Percentiles rank a stretch among this genome's conserved stretches.
Evolutionary conservation across 139 green algal species (phyloP).

Genomic region (Closterium sp.): DNA sequence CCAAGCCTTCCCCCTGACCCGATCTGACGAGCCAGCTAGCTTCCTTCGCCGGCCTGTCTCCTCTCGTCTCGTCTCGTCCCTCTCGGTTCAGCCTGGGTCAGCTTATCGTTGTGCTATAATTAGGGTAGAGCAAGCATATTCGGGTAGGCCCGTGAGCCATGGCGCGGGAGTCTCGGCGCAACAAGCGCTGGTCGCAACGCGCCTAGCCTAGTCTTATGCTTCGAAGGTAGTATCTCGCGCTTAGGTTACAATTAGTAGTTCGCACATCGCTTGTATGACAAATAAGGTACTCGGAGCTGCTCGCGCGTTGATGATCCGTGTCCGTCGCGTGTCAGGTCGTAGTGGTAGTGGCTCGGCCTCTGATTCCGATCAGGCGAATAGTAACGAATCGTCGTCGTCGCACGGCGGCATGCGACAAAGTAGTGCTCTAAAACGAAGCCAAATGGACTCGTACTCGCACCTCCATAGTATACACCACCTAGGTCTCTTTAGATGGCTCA

Average conservation of each 20-base stretch:
- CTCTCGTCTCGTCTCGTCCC: not conserved
- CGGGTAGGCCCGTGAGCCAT: not conserved
- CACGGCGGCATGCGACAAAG: not conserved
- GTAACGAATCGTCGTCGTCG: not conserved
- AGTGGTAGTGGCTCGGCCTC: not conserved
- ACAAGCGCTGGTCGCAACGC: not conserved
- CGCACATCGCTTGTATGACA: not conserved
- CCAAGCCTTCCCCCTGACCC: not conserved
- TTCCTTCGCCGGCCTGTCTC: not conserved
- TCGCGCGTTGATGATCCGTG: not conserved
- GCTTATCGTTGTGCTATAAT: not conserved
- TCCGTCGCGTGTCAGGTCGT: not conserved
- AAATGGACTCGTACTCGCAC: not conserved
- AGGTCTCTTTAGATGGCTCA: not conserved
- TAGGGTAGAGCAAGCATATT: not conserved
- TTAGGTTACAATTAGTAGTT: not conserved
- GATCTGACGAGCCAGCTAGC: not conserved
- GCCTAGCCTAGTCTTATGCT: not conserved
- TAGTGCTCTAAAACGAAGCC: not conserved
- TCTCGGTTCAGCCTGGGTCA: not conserved
- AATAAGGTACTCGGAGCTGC: not conserved
- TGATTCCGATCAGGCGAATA: not conserved
- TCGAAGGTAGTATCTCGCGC: no score
- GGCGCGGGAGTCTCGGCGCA: not conserved
- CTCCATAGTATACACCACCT: not conserved